Base-by-base conservation (phyloP, 495 filamentous ascomycete genomes). In the Jackrogersella minutella region DNA sequence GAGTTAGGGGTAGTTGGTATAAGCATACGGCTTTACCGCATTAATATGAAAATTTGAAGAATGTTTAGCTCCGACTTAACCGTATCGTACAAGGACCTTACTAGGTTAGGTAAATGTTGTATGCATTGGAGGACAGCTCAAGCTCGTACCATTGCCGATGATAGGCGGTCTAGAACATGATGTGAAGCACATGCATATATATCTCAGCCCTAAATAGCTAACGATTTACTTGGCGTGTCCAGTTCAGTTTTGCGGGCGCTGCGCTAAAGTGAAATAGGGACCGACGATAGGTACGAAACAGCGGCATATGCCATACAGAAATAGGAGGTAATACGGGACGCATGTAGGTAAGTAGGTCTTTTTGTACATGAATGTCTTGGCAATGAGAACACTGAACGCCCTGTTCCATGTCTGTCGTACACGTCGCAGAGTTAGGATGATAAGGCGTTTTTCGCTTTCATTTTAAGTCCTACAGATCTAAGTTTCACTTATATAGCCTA, bases 341-440 rank as follows among this genome's bases (percentile, higher is more conserved):
- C n/a, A 44, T 47, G 43, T 39, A 61, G 21, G 34, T 59, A 59
- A 54, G 63, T 54, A 66, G 57, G 56, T 49, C 63, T 61, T 11
- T 37, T 22, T 26, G n/a, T n/a, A 49, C 17, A 28, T 49, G 33
- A n/a, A 5, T 51, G 33, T 57, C 61, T 64, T 43, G 52, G 60
- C 43, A 1, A 10, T 62, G 7, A 3, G 17, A 64, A 52, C 16
- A 49, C 4, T n/a, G n/a, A n/a, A n/a, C n/a, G n/a, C n/a, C 43
- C 24, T 60, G 34, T 33, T 66, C 55, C 54, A 53, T 66, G 16
- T n/a, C 58, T 4, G 37, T 60, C 33, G 24, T 58, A 66, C 63
- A 66, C 56, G 63, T 66, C 28, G 41, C 50, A 55, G 36, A 50
- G 2, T 60, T 54, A 22, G 36, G 40, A 55, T 10, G 54, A 50